These are phyloP conservation scores for Venturia effusa DNA, from an alignment of 2,329 filamentous ascomycete genomes.

Conservation along the genomic window DNA sequence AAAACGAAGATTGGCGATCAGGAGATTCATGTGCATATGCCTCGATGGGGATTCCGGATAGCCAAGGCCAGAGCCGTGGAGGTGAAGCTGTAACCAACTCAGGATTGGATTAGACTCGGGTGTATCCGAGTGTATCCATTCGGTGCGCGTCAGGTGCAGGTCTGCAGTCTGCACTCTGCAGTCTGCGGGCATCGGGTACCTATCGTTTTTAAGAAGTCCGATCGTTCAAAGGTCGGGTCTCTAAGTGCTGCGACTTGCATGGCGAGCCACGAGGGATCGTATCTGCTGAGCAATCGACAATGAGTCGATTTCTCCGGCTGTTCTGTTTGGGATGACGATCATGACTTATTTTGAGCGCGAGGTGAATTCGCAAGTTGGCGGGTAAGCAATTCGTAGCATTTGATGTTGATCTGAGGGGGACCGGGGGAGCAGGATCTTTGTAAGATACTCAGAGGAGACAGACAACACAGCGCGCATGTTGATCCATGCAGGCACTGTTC, in stretches of 20 bases:
- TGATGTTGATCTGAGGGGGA: background rate
- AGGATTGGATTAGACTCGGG: background rate
- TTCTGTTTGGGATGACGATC: background rate
- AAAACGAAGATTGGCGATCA: slow-evolving; percentile 28
- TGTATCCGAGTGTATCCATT: slow-evolving; percentile 1
- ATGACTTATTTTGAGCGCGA: background rate
- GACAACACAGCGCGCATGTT: background rate
- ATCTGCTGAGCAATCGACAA: background rate
- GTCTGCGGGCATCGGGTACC: background rate
- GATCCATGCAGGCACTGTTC: background rate
- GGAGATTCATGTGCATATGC: slow-evolving; percentile 48
- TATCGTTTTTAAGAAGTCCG: background rate
- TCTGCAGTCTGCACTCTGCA: no score
- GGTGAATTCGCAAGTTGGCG: background rate
- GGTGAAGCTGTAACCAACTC: background rate
- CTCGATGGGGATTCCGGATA: slow-evolving; percentile 48
- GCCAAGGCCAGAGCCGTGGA: slow-evolving; percentile 15
- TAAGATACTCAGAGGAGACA: background rate
- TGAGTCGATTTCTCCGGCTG: background rate
- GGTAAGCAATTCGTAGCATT: background rate
- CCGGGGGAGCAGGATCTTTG: background rate
- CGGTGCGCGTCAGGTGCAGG: background rate
- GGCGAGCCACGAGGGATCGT: background rate
- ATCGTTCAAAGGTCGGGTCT: slow-evolving; percentile 1
- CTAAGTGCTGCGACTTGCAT: background rate